These are phyloP conservation scores for Rhodomyrtus psidioides DNA, from an alignment of 441 rosid genomes.

Conservation along the genomic window DNA sequence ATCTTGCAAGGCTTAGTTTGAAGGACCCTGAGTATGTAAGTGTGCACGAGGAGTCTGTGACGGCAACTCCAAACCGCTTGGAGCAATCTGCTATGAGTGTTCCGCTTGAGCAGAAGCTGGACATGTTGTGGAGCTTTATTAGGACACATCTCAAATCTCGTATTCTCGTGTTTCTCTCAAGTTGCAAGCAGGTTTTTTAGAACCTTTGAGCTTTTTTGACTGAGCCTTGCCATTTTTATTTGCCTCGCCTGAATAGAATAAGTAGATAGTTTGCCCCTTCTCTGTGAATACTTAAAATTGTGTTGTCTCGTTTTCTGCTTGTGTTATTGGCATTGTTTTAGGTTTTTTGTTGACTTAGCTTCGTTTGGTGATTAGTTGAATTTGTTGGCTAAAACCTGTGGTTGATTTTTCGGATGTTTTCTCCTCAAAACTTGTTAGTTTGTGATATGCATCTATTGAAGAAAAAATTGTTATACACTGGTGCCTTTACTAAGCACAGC, in stretches of 20 bases:
- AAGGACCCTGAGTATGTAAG: slow-evolving; percentile 90
- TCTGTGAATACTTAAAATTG: neutral
- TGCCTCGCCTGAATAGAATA: neutral
- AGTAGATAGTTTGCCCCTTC: neutral
- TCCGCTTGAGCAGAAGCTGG: slow-evolving; percentile 83
- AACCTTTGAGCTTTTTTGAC: neutral
- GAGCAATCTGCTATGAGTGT: slow-evolving; percentile 80
- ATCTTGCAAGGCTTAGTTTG: slow-evolving; percentile 94
- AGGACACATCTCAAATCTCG: slow-evolving; percentile 68
- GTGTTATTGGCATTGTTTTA: neutral
- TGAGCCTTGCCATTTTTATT: neutral
- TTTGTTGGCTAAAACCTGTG: neutral
- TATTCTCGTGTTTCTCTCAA: slow-evolving; percentile 88
- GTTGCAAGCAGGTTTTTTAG: slow-evolving; percentile 77
- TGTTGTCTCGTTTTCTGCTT: neutral
- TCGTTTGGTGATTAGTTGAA: neutral
- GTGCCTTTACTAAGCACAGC: neutral
- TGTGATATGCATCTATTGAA: neutral
- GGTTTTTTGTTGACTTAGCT: neutral
- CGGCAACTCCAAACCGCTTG: slow-evolving; percentile 77
- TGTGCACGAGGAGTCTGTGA: slow-evolving; percentile 74
- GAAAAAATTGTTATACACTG: neutral
- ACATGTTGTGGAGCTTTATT: slow-evolving; percentile 90
- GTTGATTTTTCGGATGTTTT: neutral
- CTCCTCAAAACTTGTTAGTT: neutral